These are phyloP conservation scores for Cunninghamia lanceolata DNA, from an alignment of 75 land plant genomes.

Conservation along the genomic window DNA sequence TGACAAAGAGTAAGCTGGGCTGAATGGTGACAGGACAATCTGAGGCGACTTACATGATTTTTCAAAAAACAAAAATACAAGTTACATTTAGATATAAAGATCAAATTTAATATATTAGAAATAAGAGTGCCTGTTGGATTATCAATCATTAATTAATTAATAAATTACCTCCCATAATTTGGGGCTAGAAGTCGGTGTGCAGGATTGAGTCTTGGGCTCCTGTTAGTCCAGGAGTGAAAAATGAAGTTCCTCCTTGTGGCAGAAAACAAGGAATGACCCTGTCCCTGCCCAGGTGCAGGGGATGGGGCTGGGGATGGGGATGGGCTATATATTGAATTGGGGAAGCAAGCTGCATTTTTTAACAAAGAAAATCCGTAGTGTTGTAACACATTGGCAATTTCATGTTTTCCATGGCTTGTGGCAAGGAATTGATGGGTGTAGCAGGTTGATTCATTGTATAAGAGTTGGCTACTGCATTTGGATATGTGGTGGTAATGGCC, in stretches of 20 bases:
- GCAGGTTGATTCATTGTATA: too few relatives aligned
- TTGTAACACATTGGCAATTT: background rate
- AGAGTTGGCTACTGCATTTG: too few relatives aligned
- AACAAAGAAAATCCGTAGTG: too few relatives aligned
- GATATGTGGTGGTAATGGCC: too few relatives aligned
- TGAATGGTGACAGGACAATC: background rate
- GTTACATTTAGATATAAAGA: background rate
- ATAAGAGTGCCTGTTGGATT: too few relatives aligned
- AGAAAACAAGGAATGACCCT: background rate
- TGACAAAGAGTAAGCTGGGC: too few relatives aligned
- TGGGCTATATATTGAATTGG: background rate
- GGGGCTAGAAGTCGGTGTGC: background rate
- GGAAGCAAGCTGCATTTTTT: background rate
- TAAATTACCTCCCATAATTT: background rate
- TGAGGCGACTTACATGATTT: background rate
- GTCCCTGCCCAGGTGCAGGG: background rate
- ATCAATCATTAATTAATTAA: too few relatives aligned
- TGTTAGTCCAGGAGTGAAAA: constrained; percentile 3
- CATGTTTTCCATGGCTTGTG: background rate
- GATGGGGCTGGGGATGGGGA: background rate
- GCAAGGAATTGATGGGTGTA: too few relatives aligned
- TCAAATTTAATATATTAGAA: background rate
- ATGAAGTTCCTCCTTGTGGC: background rate
- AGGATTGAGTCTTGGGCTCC: background rate
- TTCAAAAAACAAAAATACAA: background rate